These are phyloP conservation scores for Fusarium pseudograminearum DNA, from an alignment of 2,329 filamentous ascomycete genomes.

Conservation along the genomic window DNA sequence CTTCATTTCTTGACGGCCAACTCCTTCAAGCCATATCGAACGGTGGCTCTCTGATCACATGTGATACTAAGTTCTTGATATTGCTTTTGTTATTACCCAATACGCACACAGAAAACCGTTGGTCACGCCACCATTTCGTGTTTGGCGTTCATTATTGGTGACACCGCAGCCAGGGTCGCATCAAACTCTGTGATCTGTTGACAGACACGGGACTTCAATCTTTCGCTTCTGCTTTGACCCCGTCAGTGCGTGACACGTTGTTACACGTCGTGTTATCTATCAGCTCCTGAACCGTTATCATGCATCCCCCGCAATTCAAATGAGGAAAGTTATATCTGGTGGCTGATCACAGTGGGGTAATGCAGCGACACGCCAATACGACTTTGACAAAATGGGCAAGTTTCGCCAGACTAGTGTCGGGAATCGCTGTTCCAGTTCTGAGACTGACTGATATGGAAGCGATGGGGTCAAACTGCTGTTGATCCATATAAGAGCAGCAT, in stretches of 20 bases:
- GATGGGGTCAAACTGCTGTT: not conserved
- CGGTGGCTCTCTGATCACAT: rapidly evolving
- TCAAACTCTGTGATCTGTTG: too few species aligned
- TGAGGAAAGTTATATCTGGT: slow-evolving; percentile 30
- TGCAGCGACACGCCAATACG: not conserved
- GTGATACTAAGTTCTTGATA: too few species aligned
- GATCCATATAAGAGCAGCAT: not conserved
- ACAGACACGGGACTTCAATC: not conserved
- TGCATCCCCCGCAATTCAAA: slow-evolving; percentile 16
- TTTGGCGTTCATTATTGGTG: too few species aligned
- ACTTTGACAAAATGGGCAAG: slow-evolving; percentile 9
- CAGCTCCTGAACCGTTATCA: not conserved
- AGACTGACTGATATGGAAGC: not conserved
- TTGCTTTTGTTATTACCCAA: rapidly evolving
- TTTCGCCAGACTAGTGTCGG: slow-evolving; percentile 12
- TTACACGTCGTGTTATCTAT: rapidly evolving
- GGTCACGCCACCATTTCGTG: rapidly evolving
- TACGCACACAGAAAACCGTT: not conserved
- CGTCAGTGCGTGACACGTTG: not conserved
- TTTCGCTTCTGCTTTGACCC: too few species aligned
- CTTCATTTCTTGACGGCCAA: too few species aligned
- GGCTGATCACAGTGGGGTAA: slow-evolving; percentile 1
- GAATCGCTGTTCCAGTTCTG: not conserved
- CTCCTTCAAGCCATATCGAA: rapidly evolving
- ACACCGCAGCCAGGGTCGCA: too few species aligned